A percentile compares a stretch with the other conserved stretches of the same genome.
Evolutionary conservation across 2,329 filamentous ascomycete species (phyloP).

Genomic region (Amauroascus verrucosus): DNA sequence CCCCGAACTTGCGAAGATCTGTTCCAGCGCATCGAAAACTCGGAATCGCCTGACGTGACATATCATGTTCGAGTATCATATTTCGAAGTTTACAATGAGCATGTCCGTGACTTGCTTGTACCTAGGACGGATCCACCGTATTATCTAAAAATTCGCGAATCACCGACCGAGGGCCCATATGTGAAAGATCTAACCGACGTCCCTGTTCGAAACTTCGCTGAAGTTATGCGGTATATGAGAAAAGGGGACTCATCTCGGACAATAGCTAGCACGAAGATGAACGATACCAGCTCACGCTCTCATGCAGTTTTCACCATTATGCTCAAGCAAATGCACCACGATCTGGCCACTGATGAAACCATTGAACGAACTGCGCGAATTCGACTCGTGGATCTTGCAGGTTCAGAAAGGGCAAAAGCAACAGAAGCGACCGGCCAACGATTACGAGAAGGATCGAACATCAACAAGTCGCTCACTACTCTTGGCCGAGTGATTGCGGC

Average conservation of each 20-base stretch:
- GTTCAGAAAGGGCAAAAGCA: conserved; percentile 86
- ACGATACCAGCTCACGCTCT: conserved; percentile 91
- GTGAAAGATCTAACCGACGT: conserved; percentile 94
- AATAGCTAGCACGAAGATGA: conserved; percentile 94
- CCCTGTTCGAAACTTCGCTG: conserved; percentile 72
- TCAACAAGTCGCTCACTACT: conserved; percentile 97
- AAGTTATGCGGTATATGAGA: conserved; percentile 86
- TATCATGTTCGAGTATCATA: conserved; percentile 97
- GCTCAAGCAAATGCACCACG: conserved; percentile 95
- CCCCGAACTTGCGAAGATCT: conserved; percentile 92
- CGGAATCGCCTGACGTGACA: conserved; percentile 80
- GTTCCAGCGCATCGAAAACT: conserved; percentile 80
- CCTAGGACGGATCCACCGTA: conserved; percentile 70
- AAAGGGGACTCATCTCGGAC: conserved; percentile 80
- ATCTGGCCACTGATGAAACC: conserved; percentile 93
- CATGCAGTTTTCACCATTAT: conserved; percentile 98
- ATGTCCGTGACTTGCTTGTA: conserved; percentile 85
- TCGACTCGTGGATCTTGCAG: conserved; percentile 85
- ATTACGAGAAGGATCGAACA: conserved; percentile 89
- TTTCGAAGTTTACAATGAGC: conserved; percentile 99
- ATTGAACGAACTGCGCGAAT: conserved; percentile 92
- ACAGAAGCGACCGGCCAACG: conserved; percentile 90
- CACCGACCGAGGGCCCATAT: conserved; percentile 87
- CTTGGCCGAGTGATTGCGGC: conserved; percentile 92
- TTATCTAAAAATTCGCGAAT: conserved; percentile 95